Evolutionary conservation across 306 rosid genomes (phyloP).

Genomic region (Geum urbanum): DNA sequence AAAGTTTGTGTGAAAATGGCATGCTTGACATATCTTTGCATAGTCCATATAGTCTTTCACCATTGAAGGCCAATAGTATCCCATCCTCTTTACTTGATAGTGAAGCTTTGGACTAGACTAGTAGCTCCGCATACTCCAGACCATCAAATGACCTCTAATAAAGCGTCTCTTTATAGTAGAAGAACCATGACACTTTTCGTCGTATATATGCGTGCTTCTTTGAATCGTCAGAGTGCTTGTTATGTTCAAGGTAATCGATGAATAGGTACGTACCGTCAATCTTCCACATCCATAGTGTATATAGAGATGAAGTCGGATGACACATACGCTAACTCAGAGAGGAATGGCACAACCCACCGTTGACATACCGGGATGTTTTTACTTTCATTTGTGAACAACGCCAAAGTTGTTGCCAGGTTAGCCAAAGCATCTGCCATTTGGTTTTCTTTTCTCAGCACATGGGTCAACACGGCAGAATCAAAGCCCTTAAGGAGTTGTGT

Average conservation of each 20-base stretch:
- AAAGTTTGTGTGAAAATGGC: background rate
- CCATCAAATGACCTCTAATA: background rate
- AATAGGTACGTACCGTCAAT: background rate
- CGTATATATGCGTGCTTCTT: background rate
- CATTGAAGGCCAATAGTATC: background rate
- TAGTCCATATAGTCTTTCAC: background rate
- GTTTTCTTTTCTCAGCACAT: too few species aligned
- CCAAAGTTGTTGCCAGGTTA: background rate
- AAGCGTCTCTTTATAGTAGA: background rate
- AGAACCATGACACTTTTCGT: background rate
- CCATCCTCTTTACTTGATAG: background rate
- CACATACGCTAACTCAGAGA: background rate
- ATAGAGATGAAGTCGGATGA: background rate
- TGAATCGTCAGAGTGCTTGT: background rate
- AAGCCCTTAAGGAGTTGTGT: background rate
- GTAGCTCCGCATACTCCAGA: background rate
- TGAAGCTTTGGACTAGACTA: background rate
- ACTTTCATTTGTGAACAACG: background rate
- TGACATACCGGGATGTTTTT: background rate
- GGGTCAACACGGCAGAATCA: accelerated
- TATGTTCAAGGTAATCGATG: background rate
- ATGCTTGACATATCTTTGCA: background rate
- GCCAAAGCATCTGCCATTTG: background rate
- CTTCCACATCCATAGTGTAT: background rate
- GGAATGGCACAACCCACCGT: background rate